Evolutionary conservation across 202 grass and related monocot species (phyloP), one percentile per base, ranked within the genome.

Genomic region (Setaria viridis): DNA sequence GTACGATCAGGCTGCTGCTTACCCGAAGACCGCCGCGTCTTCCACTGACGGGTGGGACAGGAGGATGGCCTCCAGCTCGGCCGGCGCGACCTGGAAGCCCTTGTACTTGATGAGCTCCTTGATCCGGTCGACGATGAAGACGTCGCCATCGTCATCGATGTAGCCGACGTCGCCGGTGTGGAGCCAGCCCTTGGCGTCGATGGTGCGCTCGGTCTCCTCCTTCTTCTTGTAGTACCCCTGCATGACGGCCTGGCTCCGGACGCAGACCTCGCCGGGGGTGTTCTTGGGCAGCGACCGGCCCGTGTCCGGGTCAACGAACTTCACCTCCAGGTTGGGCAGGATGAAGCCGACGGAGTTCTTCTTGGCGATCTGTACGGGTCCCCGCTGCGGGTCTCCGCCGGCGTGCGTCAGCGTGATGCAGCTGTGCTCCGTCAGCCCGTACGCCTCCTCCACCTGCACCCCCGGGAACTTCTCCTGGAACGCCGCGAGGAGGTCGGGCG

Each of bases 61-160:
- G 55, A 98, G 95, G 11, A 95, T 67, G 51, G 93, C 93, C 87
- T 98, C 95, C 46, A 93, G 83, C 91, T 98, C 95, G 20, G 95
- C 95, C 0, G 95, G 95, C 32, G 95, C 91, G 0, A 98, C 95
- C 85, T 98, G 95, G 62, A 98, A 95, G 0, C 93, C 93, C 90
- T 98, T 98, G 89, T 95, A 95, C 85, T 98, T 98, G 80, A 98
- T 98, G 6, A 98, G 87, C 59, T 98, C 95, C 87, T 98, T 98
- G 78, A 98, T 93, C 39, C 93, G 58, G 72, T 98, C 91, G 13
- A 95, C 82, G 59, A 95, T 98, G 80, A 98, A 98, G 9, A 98
- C 84, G 59, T 98, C 93, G 3, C 93, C 95, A 30, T 98, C 95
- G 46, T 89, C 89, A 39, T 98, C 95, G 83, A 98, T 98, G 85